phyloP scores from a whole-genome alignment of 1,284 basidiomycete genomes.

The Ustilago trichophora region DNA sequence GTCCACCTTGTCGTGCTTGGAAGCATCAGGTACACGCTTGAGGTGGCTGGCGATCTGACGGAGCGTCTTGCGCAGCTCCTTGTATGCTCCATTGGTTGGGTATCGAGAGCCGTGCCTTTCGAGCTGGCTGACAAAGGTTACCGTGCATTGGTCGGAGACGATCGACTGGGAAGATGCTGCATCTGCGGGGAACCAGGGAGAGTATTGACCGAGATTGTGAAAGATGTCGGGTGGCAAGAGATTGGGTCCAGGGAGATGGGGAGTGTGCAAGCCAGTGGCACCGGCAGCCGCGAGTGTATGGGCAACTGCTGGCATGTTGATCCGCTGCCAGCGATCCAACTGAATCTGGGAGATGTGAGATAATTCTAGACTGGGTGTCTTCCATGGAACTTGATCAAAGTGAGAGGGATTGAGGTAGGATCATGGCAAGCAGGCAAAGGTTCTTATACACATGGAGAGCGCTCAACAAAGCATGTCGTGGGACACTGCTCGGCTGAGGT shows the following conservation, averaged over 20 bases:
- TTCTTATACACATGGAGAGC: too few relatives aligned
- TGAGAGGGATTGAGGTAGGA: too few relatives aligned
- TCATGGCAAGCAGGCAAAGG: too few relatives aligned
- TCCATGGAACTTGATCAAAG: too few relatives aligned
- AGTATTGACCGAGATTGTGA: slow-evolving; percentile 46
- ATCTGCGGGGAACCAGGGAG: slow-evolving; percentile 36
- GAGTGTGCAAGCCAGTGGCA: neutral
- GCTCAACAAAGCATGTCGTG: too few relatives aligned
- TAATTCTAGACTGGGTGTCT: too few relatives aligned
- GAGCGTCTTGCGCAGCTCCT: slow-evolving; percentile 34
- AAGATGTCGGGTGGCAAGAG: slow-evolving; percentile 33
- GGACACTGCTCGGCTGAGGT: too few relatives aligned
- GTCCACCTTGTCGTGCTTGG: neutral
- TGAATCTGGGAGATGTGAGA: too few relatives aligned
- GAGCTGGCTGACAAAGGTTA: slow-evolving; percentile 43
- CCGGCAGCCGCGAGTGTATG: neutral
- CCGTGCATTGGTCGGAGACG: slow-evolving; percentile 8
- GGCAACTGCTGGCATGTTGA: slow-evolving; percentile 27
- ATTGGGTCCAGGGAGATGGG: slow-evolving; percentile 4
- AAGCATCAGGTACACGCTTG: slow-evolving; percentile 16
- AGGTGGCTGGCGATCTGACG: slow-evolving; percentile 42
- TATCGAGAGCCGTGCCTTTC: slow-evolving; percentile 47
- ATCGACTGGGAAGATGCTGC: neutral
- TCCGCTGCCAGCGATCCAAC: too few relatives aligned
- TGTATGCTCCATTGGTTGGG: slow-evolving; percentile 36